Conservation (phyloP, 1,139 yeast genomes). For the Petasospora fabianii region DNA sequence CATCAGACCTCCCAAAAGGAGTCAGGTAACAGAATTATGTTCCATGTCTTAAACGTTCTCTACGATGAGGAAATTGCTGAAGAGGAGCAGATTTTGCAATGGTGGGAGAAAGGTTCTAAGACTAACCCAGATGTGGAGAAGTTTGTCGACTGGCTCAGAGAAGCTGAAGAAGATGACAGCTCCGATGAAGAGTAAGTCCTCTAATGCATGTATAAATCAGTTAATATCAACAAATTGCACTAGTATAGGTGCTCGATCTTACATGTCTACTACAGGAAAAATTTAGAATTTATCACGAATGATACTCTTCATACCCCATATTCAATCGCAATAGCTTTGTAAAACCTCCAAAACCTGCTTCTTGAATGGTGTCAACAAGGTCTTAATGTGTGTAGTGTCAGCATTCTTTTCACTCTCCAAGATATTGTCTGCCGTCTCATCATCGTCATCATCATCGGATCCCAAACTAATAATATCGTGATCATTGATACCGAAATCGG, state of each 20-base stretch:
- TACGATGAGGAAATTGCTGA: conserved; percentile 80
- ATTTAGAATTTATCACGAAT: no score
- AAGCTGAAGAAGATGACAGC: conserved; percentile 83
- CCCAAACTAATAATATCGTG: conserved; percentile 60
- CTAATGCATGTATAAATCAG: no score
- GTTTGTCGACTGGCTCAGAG: conserved; percentile 84
- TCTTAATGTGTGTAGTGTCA: conserved; percentile 7
- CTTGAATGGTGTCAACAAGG: conserved; percentile 15
- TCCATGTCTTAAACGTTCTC: conserved; percentile 61
- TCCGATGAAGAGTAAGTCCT: conserved; percentile 37
- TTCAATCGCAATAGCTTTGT: conserved; percentile 2
- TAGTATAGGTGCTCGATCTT: no score
- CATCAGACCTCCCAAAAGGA: conserved; percentile 34
- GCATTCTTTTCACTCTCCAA: conserved; percentile 19
- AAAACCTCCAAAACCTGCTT: conserved; percentile 9
- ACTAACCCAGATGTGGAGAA: conserved; percentile 49
- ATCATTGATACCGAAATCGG: conserved; percentile 56
- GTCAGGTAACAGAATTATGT: conserved; percentile 30
- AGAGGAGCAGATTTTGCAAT: conserved; percentile 71
- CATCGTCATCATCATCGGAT: conserved; percentile 36
- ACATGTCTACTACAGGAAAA: no score
- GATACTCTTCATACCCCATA: background rate
- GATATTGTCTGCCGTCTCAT: conserved; percentile 22
- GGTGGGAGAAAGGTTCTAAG: conserved; percentile 67
- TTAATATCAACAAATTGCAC: no score